Evolutionary conservation across 2,329 filamentous ascomycete species (phyloP).

Genomic region (Talaromyces sp.): DNA sequence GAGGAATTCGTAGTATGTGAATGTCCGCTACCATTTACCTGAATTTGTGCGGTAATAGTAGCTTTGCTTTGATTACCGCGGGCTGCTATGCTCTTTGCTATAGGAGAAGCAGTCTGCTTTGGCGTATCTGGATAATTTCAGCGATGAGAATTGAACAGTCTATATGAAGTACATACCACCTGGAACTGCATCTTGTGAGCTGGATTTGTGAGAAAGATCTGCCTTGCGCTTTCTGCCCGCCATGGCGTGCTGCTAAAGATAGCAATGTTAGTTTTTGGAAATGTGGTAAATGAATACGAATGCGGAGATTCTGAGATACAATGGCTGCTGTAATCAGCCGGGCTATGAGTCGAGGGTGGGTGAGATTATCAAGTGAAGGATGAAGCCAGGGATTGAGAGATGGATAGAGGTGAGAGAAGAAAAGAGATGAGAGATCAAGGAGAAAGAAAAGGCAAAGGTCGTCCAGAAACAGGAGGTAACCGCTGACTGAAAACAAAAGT

Average conservation of each 20-base stretch:
- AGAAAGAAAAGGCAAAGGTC: not conserved
- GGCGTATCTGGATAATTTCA: constrained; percentile 2
- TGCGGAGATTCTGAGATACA: not conserved
- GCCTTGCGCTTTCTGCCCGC: constrained; percentile 36
- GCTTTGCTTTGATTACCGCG: constrained; percentile 5
- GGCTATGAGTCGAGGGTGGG: not conserved
- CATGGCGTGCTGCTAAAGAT: constrained; percentile 30
- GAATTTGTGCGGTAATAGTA: not conserved
- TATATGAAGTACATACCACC: not conserved
- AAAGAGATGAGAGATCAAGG: not conserved
- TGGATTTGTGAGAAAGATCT: constrained; percentile 23
- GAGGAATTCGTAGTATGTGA: not conserved
- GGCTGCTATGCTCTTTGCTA: not conserved
- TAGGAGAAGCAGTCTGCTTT: not conserved
- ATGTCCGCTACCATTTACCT: constrained; percentile 14
- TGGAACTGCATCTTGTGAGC: constrained; percentile 3
- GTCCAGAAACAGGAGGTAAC: not conserved
- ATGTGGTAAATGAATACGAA: not conserved
- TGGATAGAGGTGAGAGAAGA: constrained; percentile 7
- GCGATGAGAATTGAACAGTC: not conserved
- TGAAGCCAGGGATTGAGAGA: constrained; percentile 3
- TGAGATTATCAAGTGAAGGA: constrained; percentile 5
- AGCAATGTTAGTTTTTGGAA: not conserved
- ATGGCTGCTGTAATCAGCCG: not conserved
- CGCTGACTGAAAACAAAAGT: not conserved